phyloP scores from a whole-genome alignment of 225 moss, liverwort and hornwort genomes.

The Pseudoscleropodium purum region DNA sequence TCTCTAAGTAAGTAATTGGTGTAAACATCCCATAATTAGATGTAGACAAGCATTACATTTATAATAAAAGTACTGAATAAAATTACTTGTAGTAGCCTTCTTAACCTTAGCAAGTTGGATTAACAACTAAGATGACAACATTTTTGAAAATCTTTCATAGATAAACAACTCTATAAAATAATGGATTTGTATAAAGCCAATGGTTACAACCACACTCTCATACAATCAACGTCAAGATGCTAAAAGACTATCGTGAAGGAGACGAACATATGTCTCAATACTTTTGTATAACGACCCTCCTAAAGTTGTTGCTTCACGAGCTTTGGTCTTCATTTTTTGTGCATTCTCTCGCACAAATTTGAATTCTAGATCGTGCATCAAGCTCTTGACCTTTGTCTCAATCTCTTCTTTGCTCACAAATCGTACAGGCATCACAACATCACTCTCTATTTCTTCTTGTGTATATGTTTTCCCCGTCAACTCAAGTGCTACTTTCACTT shows the following conservation, averaged over 20 bases:
- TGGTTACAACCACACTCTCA: accelerated
- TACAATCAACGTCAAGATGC: background rate
- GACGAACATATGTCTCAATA: background rate
- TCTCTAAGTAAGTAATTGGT: background rate
- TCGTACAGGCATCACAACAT: background rate
- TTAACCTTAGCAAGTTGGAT: background rate
- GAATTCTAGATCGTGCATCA: accelerated
- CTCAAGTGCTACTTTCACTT: background rate
- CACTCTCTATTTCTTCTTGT: background rate
- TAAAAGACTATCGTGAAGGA: background rate
- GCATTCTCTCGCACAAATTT: background rate
- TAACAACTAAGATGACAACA: background rate
- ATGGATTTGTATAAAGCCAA: background rate
- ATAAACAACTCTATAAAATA: background rate
- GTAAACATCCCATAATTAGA: background rate
- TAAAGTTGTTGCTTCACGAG: background rate
- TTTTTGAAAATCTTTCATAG: background rate
- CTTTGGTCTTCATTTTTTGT: background rate
- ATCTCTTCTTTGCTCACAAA: background rate
- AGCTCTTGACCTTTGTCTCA: background rate
- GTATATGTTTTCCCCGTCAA: background rate
- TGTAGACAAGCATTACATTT: background rate
- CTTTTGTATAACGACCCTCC: background rate
- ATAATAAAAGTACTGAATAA: background rate
- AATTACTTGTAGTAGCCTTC: background rate